Percentiles rank a stretch among this genome's conserved stretches.
These are phyloP conservation scores for Apiotrichum porosum DNA, from an alignment of 1,284 basidiomycete genomes.

Conservation along the genomic window DNA sequence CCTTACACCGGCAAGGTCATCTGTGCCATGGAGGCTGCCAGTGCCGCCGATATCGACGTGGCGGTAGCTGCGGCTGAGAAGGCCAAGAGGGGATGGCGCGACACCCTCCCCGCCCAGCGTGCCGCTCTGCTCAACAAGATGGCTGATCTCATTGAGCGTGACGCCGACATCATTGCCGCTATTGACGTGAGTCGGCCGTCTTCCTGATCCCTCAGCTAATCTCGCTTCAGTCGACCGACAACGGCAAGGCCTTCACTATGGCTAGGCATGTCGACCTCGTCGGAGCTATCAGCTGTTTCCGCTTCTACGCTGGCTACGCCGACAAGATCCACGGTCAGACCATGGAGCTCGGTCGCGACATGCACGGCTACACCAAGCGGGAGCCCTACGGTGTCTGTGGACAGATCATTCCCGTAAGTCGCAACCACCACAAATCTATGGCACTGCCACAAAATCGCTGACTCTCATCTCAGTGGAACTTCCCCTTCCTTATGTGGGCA, in stretches of 20 bases:
- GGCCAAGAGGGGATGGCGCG: conserved; percentile 69
- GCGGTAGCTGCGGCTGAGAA: conserved; percentile 77
- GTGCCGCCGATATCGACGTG: conserved; percentile 63
- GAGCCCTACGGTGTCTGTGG: conserved; percentile 92
- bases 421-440: too few relatives aligned
- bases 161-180: conserved; percentile 63
- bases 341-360: conserved; percentile 52
- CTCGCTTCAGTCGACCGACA: conserved; percentile 70
- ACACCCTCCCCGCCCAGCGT: conserved; percentile 56
- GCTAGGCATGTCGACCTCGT: conserved; percentile 68
- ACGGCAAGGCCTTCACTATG: conserved; percentile 72
- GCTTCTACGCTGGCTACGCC: conserved; percentile 67
- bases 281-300: conserved; percentile 70
- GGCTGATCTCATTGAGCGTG: too few relatives aligned
- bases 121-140: conserved; percentile 70
- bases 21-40: conserved; percentile 25
- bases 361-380: conserved; percentile 81
- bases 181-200: conserved; percentile 53
- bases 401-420: conserved; percentile 63
- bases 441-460: conserved; percentile 50
- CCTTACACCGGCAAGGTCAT: conserved; percentile 55
- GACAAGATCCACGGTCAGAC: conserved; percentile 60
- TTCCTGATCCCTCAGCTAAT: too few relatives aligned
- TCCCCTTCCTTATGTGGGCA: too few relatives aligned
- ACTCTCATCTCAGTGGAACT: too few relatives aligned